Evolutionary conservation across 176 grass and related monocot genomes (phyloP).

Genomic region (Melocanna baccifera): DNA sequence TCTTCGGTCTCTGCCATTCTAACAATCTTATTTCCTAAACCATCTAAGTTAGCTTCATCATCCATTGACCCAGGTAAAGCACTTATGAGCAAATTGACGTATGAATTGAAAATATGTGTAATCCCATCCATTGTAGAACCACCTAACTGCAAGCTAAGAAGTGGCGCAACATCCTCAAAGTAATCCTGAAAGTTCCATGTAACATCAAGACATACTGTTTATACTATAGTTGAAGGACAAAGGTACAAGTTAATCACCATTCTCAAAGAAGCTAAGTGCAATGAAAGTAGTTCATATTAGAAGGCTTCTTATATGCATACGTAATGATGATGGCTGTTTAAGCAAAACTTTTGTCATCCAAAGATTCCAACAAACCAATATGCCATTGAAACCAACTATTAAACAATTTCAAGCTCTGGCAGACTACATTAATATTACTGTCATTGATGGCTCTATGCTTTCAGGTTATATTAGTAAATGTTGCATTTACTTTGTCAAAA

Average conservation of each 20-base stretch:
- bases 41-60: constrained; percentile 73
- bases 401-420: constrained; percentile 1
- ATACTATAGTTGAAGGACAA: constrained; percentile 1
- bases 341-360: not conserved
- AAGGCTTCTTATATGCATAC: constrained; percentile 5
- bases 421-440: not conserved
- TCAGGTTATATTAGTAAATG: not conserved
- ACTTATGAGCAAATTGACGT: constrained; percentile 78
- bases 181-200: constrained; percentile 67
- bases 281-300: not conserved
- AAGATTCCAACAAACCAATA: not conserved
- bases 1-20: constrained; percentile 80
- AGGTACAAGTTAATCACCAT: not conserved
- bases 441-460: not conserved
- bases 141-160: constrained; percentile 85
- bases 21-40: constrained; percentile 86
- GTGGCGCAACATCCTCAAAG: constrained; percentile 87
- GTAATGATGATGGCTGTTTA: not conserved
- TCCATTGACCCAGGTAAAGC: constrained; percentile 84
- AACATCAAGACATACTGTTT: not conserved
- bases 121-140: constrained; percentile 87
- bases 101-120: constrained; percentile 78
- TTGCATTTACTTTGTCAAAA: not conserved
- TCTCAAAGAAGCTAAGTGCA: constrained; percentile 10
- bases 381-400: not conserved